Evolutionary conservation across 2,329 filamentous ascomycete genomes (phyloP), one percentile per base, ranked within the genome.

Genomic region (Cylindrodendrum hubeiense): DNA sequence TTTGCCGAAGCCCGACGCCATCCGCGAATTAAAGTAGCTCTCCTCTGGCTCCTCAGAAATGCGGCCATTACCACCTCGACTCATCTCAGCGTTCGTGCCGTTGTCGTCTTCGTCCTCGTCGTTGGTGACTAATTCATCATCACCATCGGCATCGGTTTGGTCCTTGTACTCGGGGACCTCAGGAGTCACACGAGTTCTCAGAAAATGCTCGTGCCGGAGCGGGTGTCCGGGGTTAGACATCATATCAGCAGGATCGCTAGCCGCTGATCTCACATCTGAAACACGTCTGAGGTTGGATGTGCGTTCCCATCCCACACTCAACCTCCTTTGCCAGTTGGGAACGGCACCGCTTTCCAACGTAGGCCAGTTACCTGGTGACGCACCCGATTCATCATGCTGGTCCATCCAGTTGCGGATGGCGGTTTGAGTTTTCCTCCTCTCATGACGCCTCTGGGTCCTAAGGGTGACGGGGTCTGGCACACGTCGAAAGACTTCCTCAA

Each of bases 401-500:
- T 94, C 93, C 93, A 98, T 97, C 95, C 95, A 98, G 71, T 93
- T 91, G 28, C 92, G 90, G 55, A 98, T 94, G 0, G 93, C 93
- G 64, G 91, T 94, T 69, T 92, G 91, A 1, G 91, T 93, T 76
- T 94, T 91, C 39, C 89, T 87, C 66, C 90, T 87, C 70, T 93
- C 90, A 28, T 88, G 85, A 54, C 87, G 85, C 52, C 86, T 84
- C 51, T 88, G 86, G 2, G 86, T 90, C 19, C 87, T 85, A 57
- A 90, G 80, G 3, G 89, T 84, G 8, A 86, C 86, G 53, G 88
- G 84, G 65, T 91, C 90, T 28, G 92, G 93, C 0, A 90, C 89
- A 19, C 88, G 85, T 66, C 93, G 87, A 77, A 98, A 98, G 0
- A 98, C 94, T 75, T 98, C 95, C 70, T 97, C 95, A 22, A 98